Conservation (phyloP, 768 basidiomycete species). For the Serendipita sp. region DNA sequence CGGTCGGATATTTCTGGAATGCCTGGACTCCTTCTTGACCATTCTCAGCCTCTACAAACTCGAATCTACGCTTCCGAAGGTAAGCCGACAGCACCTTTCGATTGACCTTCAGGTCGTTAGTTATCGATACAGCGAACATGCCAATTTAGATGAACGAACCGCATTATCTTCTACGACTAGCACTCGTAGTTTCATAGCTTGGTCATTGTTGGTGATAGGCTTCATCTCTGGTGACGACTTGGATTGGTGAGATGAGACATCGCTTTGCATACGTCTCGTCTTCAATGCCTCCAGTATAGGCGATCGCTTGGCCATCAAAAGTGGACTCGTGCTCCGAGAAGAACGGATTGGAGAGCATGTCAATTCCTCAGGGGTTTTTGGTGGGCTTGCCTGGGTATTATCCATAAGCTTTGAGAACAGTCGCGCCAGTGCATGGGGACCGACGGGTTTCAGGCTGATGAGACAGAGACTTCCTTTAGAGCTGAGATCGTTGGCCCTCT, state of each 20-base stretch:
- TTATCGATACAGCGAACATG: background rate
- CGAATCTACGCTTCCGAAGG: background rate
- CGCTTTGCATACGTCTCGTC: no score
- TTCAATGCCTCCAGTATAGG: no score
- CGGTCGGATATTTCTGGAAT: background rate
- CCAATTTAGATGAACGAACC: background rate
- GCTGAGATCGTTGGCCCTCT: background rate
- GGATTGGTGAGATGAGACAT: no score
- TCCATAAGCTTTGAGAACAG: background rate
- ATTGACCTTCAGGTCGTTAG: background rate
- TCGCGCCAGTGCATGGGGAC: background rate
- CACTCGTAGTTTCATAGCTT: background rate
- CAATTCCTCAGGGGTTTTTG: background rate
- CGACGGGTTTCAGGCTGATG: background rate
- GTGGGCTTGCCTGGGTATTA: background rate
- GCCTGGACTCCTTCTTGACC: background rate
- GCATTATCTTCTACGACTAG: constrained; percentile 2
- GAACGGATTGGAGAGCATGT: no score
- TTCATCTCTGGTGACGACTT: background rate
- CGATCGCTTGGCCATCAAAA: no score
- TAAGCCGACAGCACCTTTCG: background rate
- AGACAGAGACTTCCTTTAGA: background rate
- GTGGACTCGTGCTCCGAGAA: no score
- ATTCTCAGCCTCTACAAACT: background rate
- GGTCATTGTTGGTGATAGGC: background rate